Base-by-base conservation (phyloP, 2,329 filamentous ascomycete genomes). In the Cytospora piceicola region DNA sequence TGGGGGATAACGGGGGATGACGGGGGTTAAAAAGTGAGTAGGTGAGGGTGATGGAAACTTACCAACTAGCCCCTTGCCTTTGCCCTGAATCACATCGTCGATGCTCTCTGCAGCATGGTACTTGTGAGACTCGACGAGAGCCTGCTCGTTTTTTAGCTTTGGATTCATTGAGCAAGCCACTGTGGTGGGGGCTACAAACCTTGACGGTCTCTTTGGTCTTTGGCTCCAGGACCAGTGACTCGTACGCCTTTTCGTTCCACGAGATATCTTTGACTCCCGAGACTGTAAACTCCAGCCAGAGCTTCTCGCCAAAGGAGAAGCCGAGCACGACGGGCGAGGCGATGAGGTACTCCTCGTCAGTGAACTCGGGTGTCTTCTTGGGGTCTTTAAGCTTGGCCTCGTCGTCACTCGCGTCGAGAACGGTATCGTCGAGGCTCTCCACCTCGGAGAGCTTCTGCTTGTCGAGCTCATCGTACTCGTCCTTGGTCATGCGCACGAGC, bases 241-340 rank as follows among this genome's bases (percentile, higher is more conserved):
- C 87, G 77, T 95, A 97, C 0, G 93, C 93, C 17, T 87, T 84
- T 52, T 91, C 87, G 72, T 96, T 94, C 91, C 91, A 97, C 42
- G 88, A 84, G 68, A 97, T 94, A 4, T 96, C 90, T 54, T 86
- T 85, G 68, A 97, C 85, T 0, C 89, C 88, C 0, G 90, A 91
- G 24, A 97, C 89, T 0, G 88, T 89, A 72, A 97, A 93, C 75
- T 97, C 92, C 0, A 96, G 84, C 94, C 93, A 97, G 12, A 92
- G 82, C 78, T 96, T 97, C 77, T 96, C 92, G 0, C 87, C 88
- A 75, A 97, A 96, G 0, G 92, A 87, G 72, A 96, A 97, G 0
- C 93, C 94, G 1, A 96, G 84, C 0, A 96, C 91, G 0, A 96
- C 88, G 0, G 93, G 90, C 2, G 91, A 94, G 2, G 93, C 89